Base-by-base conservation (phyloP, 2,329 filamentous ascomycete species). In the Zasmidium angulare region DNA sequence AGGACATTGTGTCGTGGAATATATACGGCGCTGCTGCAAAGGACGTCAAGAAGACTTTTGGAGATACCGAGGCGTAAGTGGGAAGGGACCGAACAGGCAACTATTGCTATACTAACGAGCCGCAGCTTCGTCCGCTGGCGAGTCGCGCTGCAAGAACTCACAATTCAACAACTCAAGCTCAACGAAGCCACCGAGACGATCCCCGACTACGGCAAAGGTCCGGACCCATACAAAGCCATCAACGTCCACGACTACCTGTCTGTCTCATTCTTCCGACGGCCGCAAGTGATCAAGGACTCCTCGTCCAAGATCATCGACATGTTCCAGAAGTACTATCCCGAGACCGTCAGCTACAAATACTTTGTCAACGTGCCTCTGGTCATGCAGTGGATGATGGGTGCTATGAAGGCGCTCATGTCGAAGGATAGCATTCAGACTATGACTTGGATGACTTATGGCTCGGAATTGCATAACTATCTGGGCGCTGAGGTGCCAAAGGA, bases 191-290 rank as follows among this genome's bases (percentile, higher is more conserved):
- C 86, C 9, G 78, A 82, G 65, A 83, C 85, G 46, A 91, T 93
- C 69, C 86, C 89, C 1, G 87, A 91, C 58, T 88, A 86, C 63
- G 79, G 84, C 66, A 69, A 80, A 36, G 83, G 82, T 17, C 77
- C 81, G 10, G 93, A 97, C 71, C 90, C 89, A 0, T 96, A 96
- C 78, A 90, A 93, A 76, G 92, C 96, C 80, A 84, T 90, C 69
- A 93, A 97, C 77, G 87, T 97, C 24, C 93, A 98, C 78, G 93
- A 98, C 80, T 97, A 97, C 81, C 85, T 90, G 68, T 88, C 86
- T 63, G 87, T 96, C 72, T 91, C 87, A 71, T 96, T 97, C 82
- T 82, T 97, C 67, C 87, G 91, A 61, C 87, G 90, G 79, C 88
- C 93, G 58, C 84, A 89, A 0, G 81, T 83, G 58, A 87, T 95